These are phyloP conservation scores for Syzygium aromaticum DNA, from an alignment of 345 rosid species.

Conservation along the genomic window DNA sequence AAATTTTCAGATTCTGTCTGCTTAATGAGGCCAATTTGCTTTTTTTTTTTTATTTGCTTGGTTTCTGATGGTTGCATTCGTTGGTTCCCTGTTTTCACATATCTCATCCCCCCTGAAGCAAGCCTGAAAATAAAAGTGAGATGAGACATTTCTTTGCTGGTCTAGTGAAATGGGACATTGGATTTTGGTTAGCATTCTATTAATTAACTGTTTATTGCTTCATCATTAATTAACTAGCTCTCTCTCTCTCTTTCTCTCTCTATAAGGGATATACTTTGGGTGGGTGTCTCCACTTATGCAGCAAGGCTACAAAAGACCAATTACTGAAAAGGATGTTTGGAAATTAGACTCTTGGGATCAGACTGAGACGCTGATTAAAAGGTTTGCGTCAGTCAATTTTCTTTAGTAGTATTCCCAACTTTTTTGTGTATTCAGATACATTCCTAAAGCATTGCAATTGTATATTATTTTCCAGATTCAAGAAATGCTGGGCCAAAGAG, in stretches of 20 bases:
- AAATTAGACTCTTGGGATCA: constrained; percentile 90
- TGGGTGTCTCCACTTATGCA: constrained; percentile 93
- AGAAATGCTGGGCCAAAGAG: constrained; percentile 71
- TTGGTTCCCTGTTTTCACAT: not conserved
- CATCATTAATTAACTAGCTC: not conserved
- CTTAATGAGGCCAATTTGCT: not conserved
- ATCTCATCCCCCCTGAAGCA: not conserved
- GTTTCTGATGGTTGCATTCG: not conserved
- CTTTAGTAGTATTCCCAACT: constrained; percentile 3
- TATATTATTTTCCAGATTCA: constrained; percentile 43
- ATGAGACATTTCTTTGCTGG: not conserved
- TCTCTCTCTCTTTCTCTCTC: not conserved
- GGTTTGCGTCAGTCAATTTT: constrained; percentile 25
- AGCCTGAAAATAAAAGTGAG: not conserved
- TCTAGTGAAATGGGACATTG: not conserved
- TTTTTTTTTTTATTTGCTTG: not conserved
- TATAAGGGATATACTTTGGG: constrained; percentile 53
- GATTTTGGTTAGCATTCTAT: not conserved
- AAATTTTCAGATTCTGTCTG: not conserved
- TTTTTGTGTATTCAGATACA: not conserved
- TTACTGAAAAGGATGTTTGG: constrained; percentile 89
- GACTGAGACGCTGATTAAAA: constrained; percentile 62
- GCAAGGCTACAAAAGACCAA: constrained; percentile 76
- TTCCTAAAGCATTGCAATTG: not conserved
- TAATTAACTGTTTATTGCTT: not conserved